Conservation (phyloP, 768 basidiomycete species). For the Russula abietina region DNA sequence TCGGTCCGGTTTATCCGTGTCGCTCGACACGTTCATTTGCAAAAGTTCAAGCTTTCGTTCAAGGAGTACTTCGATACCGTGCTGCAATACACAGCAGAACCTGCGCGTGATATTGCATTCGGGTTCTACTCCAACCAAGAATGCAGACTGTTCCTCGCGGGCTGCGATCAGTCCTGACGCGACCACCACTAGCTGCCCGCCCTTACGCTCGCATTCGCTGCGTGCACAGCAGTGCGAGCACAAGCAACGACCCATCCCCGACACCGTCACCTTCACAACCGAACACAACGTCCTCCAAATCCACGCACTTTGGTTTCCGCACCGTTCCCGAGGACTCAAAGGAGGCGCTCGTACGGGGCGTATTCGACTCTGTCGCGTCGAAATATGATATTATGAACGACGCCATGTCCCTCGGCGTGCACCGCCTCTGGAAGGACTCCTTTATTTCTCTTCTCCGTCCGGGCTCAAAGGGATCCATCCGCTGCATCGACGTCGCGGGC, state of each 20-base stretch:
- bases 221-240: slow-evolving; percentile 6
- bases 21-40: too few species aligned
- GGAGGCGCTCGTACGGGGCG: slow-evolving; percentile 83
- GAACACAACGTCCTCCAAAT: slow-evolving; percentile 8
- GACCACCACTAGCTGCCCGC: background rate
- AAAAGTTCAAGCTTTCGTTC: too few species aligned
- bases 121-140: background rate
- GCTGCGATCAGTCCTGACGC: slow-evolving; percentile 6
- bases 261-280: too few species aligned
- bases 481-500: slow-evolving; percentile 93
- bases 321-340: slow-evolving; percentile 83
- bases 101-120: too few species aligned
- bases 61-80: too few species aligned
- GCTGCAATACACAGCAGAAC: background rate
- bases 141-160: slow-evolving; percentile 18
- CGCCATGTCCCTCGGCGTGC: slow-evolving; percentile 93
- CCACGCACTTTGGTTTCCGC: slow-evolving; percentile 88
- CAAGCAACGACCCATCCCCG: background rate
- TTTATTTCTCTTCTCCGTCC: slow-evolving; percentile 73
- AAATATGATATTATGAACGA: slow-evolving; percentile 99
- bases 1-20: too few species aligned
- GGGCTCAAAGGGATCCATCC: slow-evolving; percentile 64
- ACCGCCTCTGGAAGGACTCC: slow-evolving; percentile 94
- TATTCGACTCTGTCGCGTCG: slow-evolving; percentile 93
- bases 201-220: slow-evolving; percentile 16